Base-by-base conservation (phyloP, 495 filamentous ascomycete genomes). In the Aspergillus asperescens region DNA sequence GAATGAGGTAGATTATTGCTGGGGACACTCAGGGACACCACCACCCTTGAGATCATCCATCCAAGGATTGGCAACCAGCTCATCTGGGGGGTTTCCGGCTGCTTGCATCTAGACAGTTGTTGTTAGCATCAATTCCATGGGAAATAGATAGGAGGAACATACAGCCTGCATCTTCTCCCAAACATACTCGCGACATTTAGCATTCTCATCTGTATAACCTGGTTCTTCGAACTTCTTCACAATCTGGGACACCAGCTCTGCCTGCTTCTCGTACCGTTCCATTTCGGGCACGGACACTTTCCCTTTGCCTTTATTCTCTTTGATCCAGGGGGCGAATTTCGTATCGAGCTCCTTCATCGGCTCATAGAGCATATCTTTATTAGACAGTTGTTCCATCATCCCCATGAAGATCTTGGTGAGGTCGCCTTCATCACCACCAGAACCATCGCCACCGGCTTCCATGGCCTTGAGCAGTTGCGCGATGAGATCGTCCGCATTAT, bases 331-430 rank as follows among this genome's bases (percentile, higher is more conserved):
- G 0, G 88, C 90, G 62, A 92, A 98, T 68, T 96, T 96, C 20
- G 86, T 84, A 62, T 92, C 74, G 54, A 97, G 69, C 70, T 98
- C 94, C 73, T 93, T 95, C 92, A 98, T 96, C 13, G 93, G 93
- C 71, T 96, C 91, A 61, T 98, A 96, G 37, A 98, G 72, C 52
- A 98, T 95, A 62, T 98, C 93, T 74, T 95, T 97, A 63, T 93
- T 94, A 1, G 93, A 96, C 50, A 98, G 74, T 67, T 98, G 90
- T 68, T 97, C 89, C 91, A 98, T 97, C 89, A 96, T 95, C 23
- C 86, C 88, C 75, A 94, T 76, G 25, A 97, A 77, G 83, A 97
- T 87, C 69, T 93, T 91, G 22, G 85, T 87, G 59, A 96, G 85
- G 54, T 95, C 90, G 50, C 91, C 90, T 18, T 97, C 90, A 48